Evolutionary conservation across 2,329 filamentous ascomycete genomes (phyloP).

Genomic region (Penicillium sp.): DNA sequence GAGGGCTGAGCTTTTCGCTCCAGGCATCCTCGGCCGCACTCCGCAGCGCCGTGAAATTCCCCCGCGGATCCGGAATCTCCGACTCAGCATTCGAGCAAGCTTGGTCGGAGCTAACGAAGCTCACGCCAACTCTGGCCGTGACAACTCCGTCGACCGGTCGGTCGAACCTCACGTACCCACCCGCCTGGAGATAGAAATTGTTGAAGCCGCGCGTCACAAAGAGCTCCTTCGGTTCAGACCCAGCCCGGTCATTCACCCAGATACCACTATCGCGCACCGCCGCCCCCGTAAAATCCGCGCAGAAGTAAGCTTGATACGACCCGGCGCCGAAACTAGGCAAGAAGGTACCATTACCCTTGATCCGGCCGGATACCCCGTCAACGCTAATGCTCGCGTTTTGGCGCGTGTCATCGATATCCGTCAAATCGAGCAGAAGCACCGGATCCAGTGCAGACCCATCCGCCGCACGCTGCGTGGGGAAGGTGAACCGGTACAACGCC

Average conservation of each 20-base stretch:
- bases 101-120: slow-evolving; percentile 61
- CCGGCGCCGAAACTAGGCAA: slow-evolving; percentile 62
- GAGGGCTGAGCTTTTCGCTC: slow-evolving; percentile 57
- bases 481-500: slow-evolving; percentile 63
- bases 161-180: slow-evolving; percentile 61
- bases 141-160: slow-evolving; percentile 51
- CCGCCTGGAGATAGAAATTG: slow-evolving; percentile 53
- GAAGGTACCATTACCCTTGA: slow-evolving; percentile 60
- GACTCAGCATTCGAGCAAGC: slow-evolving; percentile 64
- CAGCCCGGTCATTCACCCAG: slow-evolving; percentile 59
- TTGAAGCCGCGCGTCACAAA: slow-evolving; percentile 57
- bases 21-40: slow-evolving; percentile 52
- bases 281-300: slow-evolving; percentile 61
- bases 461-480: slow-evolving; percentile 43
- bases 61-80: slow-evolving; percentile 54
- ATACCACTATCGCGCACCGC: slow-evolving; percentile 57
- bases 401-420: slow-evolving; percentile 59
- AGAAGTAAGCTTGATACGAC: slow-evolving; percentile 59
- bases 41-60: slow-evolving; percentile 50
- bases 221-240: slow-evolving; percentile 50
- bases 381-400: slow-evolving; percentile 58
- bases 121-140: slow-evolving; percentile 61
- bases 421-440: slow-evolving; percentile 61
- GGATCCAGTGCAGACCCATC: slow-evolving; percentile 44
- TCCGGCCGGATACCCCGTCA: slow-evolving; percentile 53